Evolutionary conservation across 1,284 basidiomycete species (phyloP).

Genomic region (Cutaneotrichosporon dermatis): DNA sequence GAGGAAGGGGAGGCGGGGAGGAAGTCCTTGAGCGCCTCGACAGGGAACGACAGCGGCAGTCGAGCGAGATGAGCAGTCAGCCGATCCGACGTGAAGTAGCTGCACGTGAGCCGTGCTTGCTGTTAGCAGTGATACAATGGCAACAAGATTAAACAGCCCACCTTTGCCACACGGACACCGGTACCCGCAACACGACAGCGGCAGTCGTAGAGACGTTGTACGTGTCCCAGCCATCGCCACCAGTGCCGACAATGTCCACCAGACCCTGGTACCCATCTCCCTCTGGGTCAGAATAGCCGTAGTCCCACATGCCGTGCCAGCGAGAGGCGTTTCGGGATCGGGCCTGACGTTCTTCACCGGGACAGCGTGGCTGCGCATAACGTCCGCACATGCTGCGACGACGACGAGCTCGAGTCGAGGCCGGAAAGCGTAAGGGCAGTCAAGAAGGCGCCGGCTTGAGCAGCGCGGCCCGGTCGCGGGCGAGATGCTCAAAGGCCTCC

Average conservation of each 20-base stretch:
- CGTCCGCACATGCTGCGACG: slow-evolving; percentile 68
- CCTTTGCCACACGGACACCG: slow-evolving; percentile 89
- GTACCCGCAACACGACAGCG: slow-evolving; percentile 87
- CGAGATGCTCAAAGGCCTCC: slow-evolving; percentile 66
- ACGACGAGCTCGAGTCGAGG: slow-evolving; percentile 66
- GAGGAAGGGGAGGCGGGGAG: slow-evolving; percentile 62
- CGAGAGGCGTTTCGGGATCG: slow-evolving; percentile 12
- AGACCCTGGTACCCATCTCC: slow-evolving; percentile 45
- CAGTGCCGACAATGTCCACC: slow-evolving; percentile 66
- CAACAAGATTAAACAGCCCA: slow-evolving; percentile 36
- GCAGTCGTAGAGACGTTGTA: slow-evolving; percentile 98
- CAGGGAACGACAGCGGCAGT: slow-evolving; percentile 70
- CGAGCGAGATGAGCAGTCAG: slow-evolving; percentile 85
- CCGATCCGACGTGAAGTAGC: slow-evolving; percentile 93
- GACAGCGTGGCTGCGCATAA: slow-evolving; percentile 65
- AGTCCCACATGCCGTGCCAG: slow-evolving; percentile 43
- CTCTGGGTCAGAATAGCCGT: slow-evolving; percentile 42
- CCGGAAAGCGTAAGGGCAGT: slow-evolving; percentile 73
- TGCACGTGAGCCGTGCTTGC: slow-evolving; percentile 84
- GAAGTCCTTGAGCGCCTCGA: slow-evolving; percentile 58
- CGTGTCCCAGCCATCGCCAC: slow-evolving; percentile 95
- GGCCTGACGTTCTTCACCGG: slow-evolving; percentile 50
- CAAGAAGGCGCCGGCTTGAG: slow-evolving; percentile 75
- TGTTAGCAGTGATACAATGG: background rate
- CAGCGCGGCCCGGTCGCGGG: slow-evolving; percentile 35